Evolutionary conservation across 164 flowering plant species (phyloP), one percentile per base, ranked within the genome.

Genomic region (Chloranthus sessilifolius): DNA sequence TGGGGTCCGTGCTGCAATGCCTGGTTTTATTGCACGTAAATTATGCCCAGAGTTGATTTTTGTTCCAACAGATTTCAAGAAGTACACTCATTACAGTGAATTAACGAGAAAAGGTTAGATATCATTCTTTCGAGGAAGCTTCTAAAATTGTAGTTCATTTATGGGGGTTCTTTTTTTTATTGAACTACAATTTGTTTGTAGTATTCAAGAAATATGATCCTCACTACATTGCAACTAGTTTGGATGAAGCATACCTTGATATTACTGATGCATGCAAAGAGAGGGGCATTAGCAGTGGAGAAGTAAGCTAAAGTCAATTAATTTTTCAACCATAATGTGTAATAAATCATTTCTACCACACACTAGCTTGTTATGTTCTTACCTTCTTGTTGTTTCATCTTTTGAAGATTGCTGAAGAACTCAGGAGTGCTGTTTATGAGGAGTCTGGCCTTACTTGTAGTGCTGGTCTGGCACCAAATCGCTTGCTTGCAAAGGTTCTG

Each of bases 1-100:
- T 74, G 95, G 99, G 21, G 99, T 88, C 70, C 90, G 99, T 71
- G 95, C 99, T 64, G 99, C 97, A 49, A 92, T 88, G 99, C 99
- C 99, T 58, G 99, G 99, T 43, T 92, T 92, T 54, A 92, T 92
- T 81, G 99, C 95, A 5, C 80, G 83, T 35, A 92, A 78, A 72
- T 68, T 92, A 64, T 92, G 95, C 61, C 95, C 95, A n/a, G 77
- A 82, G 46, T 70, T 92, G 69, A 71, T 82, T 45, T 81, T 92
- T 74, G 95, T 81, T 59, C 96, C 95, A 2, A 41, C 64, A 14
- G 84, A 92, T 76, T 84, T 92, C 63, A 77, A 76, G 71, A 88
- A 82, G 67, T 92, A 92, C 60, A 81, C 70, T 43, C 42, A 84
- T 63, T 92, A 84, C 57, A 88, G 99, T 66, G 79, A 64, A 51